phyloP scores from a whole-genome alignment of 192 early-diverging fungal species.

The Backusella psychrophila region DNA sequence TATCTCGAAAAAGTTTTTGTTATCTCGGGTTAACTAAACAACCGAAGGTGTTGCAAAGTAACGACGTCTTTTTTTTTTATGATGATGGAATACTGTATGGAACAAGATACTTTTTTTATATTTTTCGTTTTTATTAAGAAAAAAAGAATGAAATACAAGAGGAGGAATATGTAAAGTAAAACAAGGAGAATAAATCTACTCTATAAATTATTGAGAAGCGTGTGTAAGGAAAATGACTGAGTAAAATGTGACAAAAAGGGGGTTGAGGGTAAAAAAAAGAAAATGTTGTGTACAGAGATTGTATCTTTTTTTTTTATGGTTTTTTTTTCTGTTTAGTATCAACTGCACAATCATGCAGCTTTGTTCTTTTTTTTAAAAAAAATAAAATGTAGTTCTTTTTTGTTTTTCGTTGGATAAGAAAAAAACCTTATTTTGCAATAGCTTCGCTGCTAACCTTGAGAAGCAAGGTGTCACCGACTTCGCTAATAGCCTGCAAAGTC shows the following conservation, averaged over 20 bases:
- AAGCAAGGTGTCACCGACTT: slow-evolving; percentile 74
- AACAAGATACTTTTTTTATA: background rate
- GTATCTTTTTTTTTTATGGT: background rate
- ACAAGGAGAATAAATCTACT: background rate
- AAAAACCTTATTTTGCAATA: background rate
- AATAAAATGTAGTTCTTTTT: background rate
- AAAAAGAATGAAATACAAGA: background rate
- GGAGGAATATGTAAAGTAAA: slow-evolving; percentile 1
- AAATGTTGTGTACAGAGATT: background rate
- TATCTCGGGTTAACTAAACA: background rate
- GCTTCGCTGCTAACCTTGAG: slow-evolving; percentile 46
- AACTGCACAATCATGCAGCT: background rate
- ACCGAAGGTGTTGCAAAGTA: background rate
- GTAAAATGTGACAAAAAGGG: background rate
- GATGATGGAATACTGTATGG: background rate
- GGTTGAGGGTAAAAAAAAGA: background rate
- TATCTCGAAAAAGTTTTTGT: background rate
- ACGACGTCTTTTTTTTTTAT: background rate
- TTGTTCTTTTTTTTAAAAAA: background rate
- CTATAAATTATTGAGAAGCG: slow-evolving; percentile 5
- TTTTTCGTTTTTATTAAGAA: background rate
- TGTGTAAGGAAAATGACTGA: background rate
- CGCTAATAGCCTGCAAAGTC: slow-evolving; percentile 66
- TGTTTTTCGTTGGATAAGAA: background rate
- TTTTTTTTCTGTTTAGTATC: background rate